Evolutionary conservation across 2,329 filamentous ascomycete species (phyloP).

Genomic region (Talaromyces sp.): DNA sequence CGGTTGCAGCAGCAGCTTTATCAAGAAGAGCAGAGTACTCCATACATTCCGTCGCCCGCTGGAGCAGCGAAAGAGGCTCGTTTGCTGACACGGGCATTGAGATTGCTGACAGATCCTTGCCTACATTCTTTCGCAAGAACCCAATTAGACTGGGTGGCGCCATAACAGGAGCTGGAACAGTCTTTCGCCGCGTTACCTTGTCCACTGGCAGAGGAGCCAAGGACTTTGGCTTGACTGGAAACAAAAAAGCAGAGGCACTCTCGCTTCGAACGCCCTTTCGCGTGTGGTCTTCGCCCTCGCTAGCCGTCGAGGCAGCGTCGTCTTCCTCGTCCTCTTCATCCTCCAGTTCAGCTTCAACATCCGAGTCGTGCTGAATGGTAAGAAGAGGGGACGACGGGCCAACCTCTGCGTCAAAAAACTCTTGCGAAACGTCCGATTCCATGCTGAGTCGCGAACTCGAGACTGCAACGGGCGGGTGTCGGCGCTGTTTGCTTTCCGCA

Average conservation of each 20-base stretch:
- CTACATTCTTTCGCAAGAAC: slow-evolving; percentile 94
- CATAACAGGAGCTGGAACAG: slow-evolving; percentile 69
- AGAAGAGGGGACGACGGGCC: slow-evolving; percentile 62
- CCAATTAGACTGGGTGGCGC: slow-evolving; percentile 86
- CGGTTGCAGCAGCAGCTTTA: slow-evolving; percentile 55
- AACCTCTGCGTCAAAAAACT: slow-evolving; percentile 90
- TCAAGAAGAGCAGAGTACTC: slow-evolving; percentile 88
- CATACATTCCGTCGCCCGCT: slow-evolving; percentile 82
- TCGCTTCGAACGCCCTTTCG: slow-evolving; percentile 26
- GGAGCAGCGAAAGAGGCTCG: slow-evolving; percentile 82
- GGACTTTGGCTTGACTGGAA: slow-evolving; percentile 70
- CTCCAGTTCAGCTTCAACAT: slow-evolving; percentile 63
- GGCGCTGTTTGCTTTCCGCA: slow-evolving; percentile 71
- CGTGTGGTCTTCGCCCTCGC: slow-evolving; percentile 49
- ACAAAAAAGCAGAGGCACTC: slow-evolving; percentile 49
- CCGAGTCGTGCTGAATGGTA: slow-evolving; percentile 68
- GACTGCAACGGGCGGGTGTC: slow-evolving; percentile 54
- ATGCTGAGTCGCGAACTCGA: slow-evolving; percentile 62
- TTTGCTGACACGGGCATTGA: slow-evolving; percentile 97
- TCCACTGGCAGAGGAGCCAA: slow-evolving; percentile 73
- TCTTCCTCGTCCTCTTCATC: slow-evolving; percentile 49
- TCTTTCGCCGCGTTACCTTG: slow-evolving; percentile 61
- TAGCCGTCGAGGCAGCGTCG: slow-evolving; percentile 60
- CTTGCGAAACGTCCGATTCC: slow-evolving; percentile 75
- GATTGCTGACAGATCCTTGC: slow-evolving; percentile 93